Conservation (phyloP, 2,329 filamentous ascomycete species). For the Lachnellula arida region DNA sequence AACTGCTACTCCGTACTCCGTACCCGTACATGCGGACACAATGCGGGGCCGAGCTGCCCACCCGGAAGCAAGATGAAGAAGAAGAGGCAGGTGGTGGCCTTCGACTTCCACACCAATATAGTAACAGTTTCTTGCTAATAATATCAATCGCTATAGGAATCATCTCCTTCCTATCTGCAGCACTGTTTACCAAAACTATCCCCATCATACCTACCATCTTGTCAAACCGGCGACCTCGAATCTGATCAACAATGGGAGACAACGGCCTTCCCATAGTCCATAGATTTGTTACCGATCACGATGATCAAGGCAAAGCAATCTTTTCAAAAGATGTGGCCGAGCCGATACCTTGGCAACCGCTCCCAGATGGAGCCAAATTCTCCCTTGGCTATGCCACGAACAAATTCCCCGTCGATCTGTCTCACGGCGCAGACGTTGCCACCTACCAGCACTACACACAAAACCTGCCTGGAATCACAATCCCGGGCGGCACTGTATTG, state of each 20-base stretch:
- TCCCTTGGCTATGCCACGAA: slow-evolving; percentile 22
- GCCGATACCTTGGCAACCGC: slow-evolving; percentile 11
- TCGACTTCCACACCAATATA: too few relatives aligned
- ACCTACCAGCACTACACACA: slow-evolving; percentile 14
- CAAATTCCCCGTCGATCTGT: slow-evolving; percentile 15
- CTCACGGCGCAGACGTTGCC: slow-evolving; percentile 11
- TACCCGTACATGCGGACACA: too few relatives aligned
- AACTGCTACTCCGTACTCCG: too few relatives aligned
- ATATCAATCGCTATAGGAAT: too few relatives aligned
- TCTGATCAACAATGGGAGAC: neutral
- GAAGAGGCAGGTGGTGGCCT: too few relatives aligned
- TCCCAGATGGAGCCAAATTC: slow-evolving; percentile 19
- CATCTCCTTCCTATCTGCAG: too few relatives aligned
- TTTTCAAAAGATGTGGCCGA: slow-evolving; percentile 16
- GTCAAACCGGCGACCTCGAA: neutral
- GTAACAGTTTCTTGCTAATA: too few relatives aligned
- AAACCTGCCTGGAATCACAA: slow-evolving; percentile 19
- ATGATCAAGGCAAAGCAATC: slow-evolving; percentile 20
- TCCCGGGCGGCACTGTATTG: slow-evolving; percentile 20
- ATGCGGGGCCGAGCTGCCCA: too few relatives aligned
- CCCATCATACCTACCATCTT: neutral
- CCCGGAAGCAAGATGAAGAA: too few relatives aligned
- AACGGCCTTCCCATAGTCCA: slow-evolving; percentile 7
- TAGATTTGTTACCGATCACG: slow-evolving; percentile 22
- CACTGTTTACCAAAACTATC: neutral